Percentiles rank a stretch among this genome's conserved stretches.
These are phyloP conservation scores for Spirogloea muscicola DNA, from an alignment of 139 green algal genomes.

Conservation along the genomic window DNA sequence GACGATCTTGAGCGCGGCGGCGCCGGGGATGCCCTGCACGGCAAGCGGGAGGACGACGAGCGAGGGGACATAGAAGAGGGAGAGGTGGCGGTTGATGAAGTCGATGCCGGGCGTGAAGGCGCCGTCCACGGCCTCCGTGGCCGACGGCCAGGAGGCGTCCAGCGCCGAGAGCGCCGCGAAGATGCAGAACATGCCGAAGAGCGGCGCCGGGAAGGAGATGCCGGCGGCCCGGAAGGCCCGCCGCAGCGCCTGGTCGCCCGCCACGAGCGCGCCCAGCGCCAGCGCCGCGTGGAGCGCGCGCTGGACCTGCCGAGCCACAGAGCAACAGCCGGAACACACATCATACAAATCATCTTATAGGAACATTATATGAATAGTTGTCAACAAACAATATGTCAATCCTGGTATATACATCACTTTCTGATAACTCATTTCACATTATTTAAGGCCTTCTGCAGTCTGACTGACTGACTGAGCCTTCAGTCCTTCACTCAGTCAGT, in stretches of 20 bases:
- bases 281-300: too few relatives aligned
- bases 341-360: too few relatives aligned
- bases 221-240: neutral
- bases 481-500: too few relatives aligned
- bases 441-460: too few relatives aligned
- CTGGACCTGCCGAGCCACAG: too few relatives aligned
- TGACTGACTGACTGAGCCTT: too few relatives aligned
- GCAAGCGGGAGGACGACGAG: conserved; percentile 75
- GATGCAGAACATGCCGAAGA: conserved; percentile 62
- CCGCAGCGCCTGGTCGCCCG: conserved; percentile 7
- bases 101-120: conserved; percentile 46
- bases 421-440: too few relatives aligned
- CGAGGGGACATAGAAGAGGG: conserved; percentile 82
- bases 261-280: conserved; percentile 10
- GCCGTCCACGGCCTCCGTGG: conserved; percentile 44
- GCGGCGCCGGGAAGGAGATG: conserved; percentile 51
- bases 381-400: too few relatives aligned
- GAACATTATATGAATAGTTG: too few relatives aligned
- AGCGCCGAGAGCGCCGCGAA: conserved; percentile 50
- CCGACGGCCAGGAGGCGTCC: conserved; percentile 16
- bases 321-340: too few relatives aligned
- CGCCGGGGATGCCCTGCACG: too few relatives aligned
- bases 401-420: too few relatives aligned
- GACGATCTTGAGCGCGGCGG: neutral
- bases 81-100: neutral